Evolutionary conservation across 495 filamentous ascomycete species (phyloP).

Genomic region (Penicillium steckii): DNA sequence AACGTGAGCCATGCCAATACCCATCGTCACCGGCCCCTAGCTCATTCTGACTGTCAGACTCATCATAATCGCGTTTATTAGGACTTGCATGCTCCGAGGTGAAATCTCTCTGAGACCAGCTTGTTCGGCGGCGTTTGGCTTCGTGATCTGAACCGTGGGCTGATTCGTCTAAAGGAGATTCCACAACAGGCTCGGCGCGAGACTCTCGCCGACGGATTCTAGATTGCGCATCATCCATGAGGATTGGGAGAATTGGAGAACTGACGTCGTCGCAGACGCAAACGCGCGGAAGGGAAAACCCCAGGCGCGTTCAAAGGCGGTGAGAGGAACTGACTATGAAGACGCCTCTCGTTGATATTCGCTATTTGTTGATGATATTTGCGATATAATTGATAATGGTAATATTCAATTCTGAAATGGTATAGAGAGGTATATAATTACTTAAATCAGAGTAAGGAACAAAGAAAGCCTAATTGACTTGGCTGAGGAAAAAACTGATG

Average conservation of each 20-base stretch:
- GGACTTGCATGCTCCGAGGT: slow-evolving; percentile 37
- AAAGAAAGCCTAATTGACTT: too few species aligned
- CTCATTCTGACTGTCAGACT: slow-evolving; percentile 48
- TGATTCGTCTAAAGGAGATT: slow-evolving; percentile 56
- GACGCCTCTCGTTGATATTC: too few species aligned
- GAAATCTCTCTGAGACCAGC: slow-evolving; percentile 38
- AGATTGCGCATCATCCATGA: slow-evolving; percentile 35
- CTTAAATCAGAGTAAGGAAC: too few species aligned
- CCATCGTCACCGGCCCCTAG: slow-evolving; percentile 39
- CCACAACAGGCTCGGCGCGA: slow-evolving; percentile 48
- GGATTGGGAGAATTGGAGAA: slow-evolving; percentile 5
- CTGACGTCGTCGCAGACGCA: not conserved
- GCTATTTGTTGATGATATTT: too few species aligned
- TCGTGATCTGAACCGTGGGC: slow-evolving; percentile 44
- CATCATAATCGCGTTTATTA: slow-evolving; percentile 28
- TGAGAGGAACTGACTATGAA: slow-evolving; percentile 14
- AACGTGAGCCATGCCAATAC: slow-evolving; percentile 37
- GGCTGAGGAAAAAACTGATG: too few species aligned
- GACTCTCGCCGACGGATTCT: slow-evolving; percentile 56
- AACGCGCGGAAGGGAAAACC: slow-evolving; percentile 16
- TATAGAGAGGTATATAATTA: too few species aligned
- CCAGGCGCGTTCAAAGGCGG: slow-evolving; percentile 13
- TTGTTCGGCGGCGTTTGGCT: slow-evolving; percentile 38
- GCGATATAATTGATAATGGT: too few species aligned
- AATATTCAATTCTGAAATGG: too few species aligned